These are phyloP conservation scores for Paecilomyces sp. DNA, from an alignment of 2,329 filamentous ascomycete genomes.

Conservation along the genomic window DNA sequence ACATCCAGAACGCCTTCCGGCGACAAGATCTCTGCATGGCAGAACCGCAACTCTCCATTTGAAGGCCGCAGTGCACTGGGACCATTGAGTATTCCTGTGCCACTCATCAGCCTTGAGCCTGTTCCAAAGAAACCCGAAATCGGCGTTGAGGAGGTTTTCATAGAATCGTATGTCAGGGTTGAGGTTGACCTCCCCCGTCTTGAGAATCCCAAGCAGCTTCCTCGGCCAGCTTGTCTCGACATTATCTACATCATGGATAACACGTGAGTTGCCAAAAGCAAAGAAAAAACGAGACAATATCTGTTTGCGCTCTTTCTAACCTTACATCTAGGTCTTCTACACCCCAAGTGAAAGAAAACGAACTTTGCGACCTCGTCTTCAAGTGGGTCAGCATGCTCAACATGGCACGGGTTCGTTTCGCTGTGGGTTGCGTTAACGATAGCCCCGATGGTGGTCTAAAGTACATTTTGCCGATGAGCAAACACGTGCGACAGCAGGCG, in stretches of 20 bases:
- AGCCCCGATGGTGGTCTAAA: conserved; percentile 12
- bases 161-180: conserved; percentile 22
- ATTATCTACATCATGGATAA: conserved; percentile 28
- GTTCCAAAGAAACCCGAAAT: neutral
- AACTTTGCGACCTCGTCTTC: conserved; percentile 14
- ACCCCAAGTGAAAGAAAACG: conserved; percentile 11
- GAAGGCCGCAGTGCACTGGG: neutral
- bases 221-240: conserved; percentile 18
- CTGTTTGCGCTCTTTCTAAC: conserved; percentile 5
- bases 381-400: conserved; percentile 16
- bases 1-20: neutral
- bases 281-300: neutral
- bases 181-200: conserved; percentile 27
- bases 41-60: neutral
- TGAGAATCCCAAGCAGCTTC: conserved; percentile 7
- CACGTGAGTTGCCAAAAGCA: conserved; percentile 17
- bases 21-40: neutral
- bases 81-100: neutral
- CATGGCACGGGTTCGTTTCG: conserved; percentile 17
- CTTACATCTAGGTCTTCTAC: conserved; percentile 9
- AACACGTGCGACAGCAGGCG: conserved; percentile 13
- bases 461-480: conserved; percentile 18
- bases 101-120: neutral
- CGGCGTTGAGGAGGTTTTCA: neutral
- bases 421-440: conserved; percentile 17